phyloP scores from a whole-genome alignment of 106 monocot species.

The Acorus calamus region DNA sequence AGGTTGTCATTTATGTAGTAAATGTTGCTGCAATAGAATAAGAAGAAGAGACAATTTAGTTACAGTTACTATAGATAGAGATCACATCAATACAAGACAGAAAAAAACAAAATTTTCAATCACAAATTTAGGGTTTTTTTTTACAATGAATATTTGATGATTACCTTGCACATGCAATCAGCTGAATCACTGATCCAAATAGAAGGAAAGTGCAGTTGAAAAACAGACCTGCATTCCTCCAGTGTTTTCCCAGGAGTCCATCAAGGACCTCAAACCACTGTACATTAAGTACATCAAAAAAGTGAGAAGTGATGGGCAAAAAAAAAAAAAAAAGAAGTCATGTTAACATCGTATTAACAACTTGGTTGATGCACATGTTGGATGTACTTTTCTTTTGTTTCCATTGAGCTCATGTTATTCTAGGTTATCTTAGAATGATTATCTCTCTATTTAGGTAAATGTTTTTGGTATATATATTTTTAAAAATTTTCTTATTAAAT shows the following conservation, averaged over 20 bases:
- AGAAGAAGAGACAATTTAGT: no score
- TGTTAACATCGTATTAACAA: no score
- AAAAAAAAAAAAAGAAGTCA: no score
- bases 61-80: no score
- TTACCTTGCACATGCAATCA: slow-evolving; percentile 84
- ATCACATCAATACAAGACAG: not conserved
- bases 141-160: not conserved
- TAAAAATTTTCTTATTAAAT: no score
- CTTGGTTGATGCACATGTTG: no score
- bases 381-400: no score
- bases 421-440: no score
- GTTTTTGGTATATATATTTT: no score
- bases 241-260: slow-evolving; percentile 70
- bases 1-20: slow-evolving; percentile 76
- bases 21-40: slow-evolving; percentile 42
- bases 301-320: not conserved
- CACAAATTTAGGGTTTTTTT: not conserved
- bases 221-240: slow-evolving; percentile 70
- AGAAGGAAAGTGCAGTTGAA: slow-evolving; percentile 90
- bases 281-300: not conserved
- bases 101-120: not conserved
- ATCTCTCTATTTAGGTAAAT: no score
- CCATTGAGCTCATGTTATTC: no score
- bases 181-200: slow-evolving; percentile 79
- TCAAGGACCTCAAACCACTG: slow-evolving; percentile 86